Percentiles rank a stretch among this genome's conserved stretches.
These are phyloP conservation scores for Solidago caesia DNA, from an alignment of 129 eudicot genomes.

Conservation along the genomic window DNA sequence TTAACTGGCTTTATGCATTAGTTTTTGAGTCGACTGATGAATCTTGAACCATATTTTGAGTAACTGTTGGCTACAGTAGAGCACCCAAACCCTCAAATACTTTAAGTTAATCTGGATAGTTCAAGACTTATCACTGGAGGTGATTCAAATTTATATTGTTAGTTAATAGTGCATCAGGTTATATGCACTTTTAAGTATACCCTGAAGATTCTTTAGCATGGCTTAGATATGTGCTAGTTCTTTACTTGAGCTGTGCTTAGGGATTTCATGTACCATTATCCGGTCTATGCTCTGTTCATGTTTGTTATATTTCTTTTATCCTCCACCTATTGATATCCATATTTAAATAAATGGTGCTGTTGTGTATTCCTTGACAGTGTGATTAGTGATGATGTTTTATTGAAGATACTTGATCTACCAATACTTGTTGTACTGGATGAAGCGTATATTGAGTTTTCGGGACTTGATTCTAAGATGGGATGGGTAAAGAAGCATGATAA, in stretches of 20 bases:
- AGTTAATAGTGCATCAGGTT: no score
- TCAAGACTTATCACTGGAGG: not conserved
- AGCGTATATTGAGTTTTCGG: conserved; percentile 95
- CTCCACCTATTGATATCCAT: not conserved
- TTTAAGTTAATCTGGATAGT: not conserved
- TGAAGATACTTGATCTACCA: conserved; percentile 82
- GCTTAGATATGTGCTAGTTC: no score
- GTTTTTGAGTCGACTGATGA: not conserved
- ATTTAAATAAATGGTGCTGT: conserved; percentile 9
- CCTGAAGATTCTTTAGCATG: no score
- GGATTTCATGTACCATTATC: not conserved
- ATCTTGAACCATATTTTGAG: not conserved
- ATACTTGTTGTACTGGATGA: conserved; percentile 94
- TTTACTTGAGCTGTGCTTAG: no score
- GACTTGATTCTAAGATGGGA: conserved; percentile 72
- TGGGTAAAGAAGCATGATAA: conserved; percentile 97
- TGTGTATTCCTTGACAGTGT: conserved; percentile 55
- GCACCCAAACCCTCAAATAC: not conserved
- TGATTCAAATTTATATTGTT: no score
- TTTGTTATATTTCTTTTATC: conserved; percentile 4
- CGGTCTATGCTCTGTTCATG: not conserved
- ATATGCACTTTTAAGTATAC: no score
- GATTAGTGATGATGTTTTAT: conserved; percentile 68
- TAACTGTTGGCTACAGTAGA: not conserved
- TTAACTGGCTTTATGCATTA: not conserved